These are phyloP conservation scores for Phytophthora pluvialis DNA, from an alignment of 352 stramenopile genomes.

Conservation along the genomic window DNA sequence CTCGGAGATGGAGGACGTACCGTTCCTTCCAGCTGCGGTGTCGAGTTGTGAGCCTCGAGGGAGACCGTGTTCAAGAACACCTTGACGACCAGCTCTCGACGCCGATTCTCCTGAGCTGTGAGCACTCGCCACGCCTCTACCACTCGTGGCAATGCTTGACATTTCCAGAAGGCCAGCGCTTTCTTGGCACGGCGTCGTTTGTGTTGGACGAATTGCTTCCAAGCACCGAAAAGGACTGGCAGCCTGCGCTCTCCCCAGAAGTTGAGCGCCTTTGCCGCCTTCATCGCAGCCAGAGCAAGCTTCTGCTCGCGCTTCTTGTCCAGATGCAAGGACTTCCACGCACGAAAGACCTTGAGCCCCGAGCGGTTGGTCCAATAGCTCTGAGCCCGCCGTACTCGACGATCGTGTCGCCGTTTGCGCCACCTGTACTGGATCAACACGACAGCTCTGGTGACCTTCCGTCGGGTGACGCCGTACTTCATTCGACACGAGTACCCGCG, in stretches of 20 bases:
- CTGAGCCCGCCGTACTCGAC: conserved; percentile 53
- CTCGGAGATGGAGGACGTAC: conserved; percentile 24
- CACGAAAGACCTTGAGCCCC: conserved; percentile 56
- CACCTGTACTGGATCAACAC: conserved; percentile 69
- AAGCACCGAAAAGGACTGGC: conserved; percentile 50
- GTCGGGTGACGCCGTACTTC: conserved; percentile 46
- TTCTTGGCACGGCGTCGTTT: conserved; percentile 60
- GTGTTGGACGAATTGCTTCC: conserved; percentile 44
- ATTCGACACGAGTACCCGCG: conserved; percentile 51
- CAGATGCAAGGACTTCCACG: conserved; percentile 49
- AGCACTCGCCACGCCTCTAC: conserved; percentile 56
- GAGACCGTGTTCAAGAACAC: conserved; percentile 70
- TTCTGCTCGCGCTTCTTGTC: conserved; percentile 32
- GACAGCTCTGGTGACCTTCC: conserved; percentile 42
- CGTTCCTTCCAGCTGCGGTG: conserved; percentile 48
- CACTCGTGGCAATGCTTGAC: conserved; percentile 63
- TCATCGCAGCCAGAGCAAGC: conserved; percentile 26
- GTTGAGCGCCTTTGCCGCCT: conserved; percentile 56
- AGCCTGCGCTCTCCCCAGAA: conserved; percentile 74
- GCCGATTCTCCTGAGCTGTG: conserved; percentile 32
- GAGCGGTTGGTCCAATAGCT: conserved; percentile 69
- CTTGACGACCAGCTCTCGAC: conserved; percentile 47
- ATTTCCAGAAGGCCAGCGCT: conserved; percentile 74
- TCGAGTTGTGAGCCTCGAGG: conserved; percentile 79
- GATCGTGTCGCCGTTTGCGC: conserved; percentile 52